phyloP scores from a whole-genome alignment of 2,329 filamentous ascomycete species.

The Didymellaceae sp. region DNA sequence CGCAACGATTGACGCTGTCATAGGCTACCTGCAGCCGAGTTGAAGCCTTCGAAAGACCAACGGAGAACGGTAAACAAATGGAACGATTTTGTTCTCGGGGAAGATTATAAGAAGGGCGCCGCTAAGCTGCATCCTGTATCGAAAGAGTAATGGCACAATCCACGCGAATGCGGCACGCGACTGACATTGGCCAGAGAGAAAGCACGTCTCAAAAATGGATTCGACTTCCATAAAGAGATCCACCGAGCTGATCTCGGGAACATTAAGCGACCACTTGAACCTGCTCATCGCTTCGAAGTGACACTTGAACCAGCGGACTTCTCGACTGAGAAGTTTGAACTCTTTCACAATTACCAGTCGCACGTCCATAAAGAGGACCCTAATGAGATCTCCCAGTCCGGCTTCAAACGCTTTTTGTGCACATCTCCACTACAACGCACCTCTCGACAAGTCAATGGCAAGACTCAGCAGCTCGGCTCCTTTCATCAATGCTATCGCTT shows the following conservation, averaged over 20 bases:
- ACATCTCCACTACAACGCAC: conserved; percentile 66
- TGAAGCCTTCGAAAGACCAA: conserved; percentile 74
- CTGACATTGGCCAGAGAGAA: conserved; percentile 53
- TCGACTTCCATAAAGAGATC: conserved; percentile 69
- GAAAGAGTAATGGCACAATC: conserved; percentile 57
- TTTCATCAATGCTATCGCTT: conserved; percentile 84
- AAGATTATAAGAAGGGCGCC: conserved; percentile 69
- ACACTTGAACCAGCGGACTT: conserved; percentile 74
- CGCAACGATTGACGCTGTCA: conserved; percentile 15
- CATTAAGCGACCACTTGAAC: conserved; percentile 65
- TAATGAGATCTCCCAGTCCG: conserved; percentile 62
- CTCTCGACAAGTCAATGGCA: conserved; percentile 55
- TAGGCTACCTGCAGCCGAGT: conserved; percentile 69
- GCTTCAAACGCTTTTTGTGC: conserved; percentile 78
- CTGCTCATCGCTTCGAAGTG: conserved; percentile 71
- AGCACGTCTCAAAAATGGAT: conserved; percentile 69
- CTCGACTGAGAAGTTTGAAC: conserved; percentile 74
- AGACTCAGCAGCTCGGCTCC: conserved; percentile 68
- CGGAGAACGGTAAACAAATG: conserved; percentile 78
- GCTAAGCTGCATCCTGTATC: conserved; percentile 70
- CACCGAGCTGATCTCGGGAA: conserved; percentile 70
- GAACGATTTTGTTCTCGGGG: conserved; percentile 73
- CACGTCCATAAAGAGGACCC: conserved; percentile 73
- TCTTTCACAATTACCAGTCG: conserved; percentile 78
- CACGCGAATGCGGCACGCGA: not conserved